Conservation (phyloP, 768 basidiomycete genomes). For the Amylocystis lapponica region DNA sequence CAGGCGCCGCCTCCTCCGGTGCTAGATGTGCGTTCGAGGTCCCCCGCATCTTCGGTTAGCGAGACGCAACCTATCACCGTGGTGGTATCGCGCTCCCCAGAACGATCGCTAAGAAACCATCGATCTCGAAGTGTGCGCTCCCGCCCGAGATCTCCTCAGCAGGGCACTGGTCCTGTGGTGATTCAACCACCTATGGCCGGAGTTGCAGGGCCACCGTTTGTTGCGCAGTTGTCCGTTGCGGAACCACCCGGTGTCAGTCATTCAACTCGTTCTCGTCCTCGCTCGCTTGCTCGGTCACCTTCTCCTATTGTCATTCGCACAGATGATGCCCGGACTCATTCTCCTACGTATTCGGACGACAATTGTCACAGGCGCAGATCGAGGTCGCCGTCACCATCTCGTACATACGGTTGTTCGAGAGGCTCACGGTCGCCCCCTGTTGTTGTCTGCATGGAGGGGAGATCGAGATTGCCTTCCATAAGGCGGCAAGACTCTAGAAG, state of each 20-base stretch:
- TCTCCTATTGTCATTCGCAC: conserved; percentile 1
- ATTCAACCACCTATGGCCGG: background rate
- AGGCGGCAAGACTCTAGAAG: too few relatives aligned
- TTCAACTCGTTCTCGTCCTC: too few relatives aligned
- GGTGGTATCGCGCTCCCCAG: too few relatives aligned
- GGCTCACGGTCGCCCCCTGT: background rate
- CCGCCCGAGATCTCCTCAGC: background rate
- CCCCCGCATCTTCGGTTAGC: background rate
- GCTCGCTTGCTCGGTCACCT: too few relatives aligned
- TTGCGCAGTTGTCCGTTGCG: too few relatives aligned
- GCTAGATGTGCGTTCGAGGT: background rate
- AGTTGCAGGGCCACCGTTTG: too few relatives aligned
- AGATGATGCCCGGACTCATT: background rate
- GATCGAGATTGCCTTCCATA: too few relatives aligned
- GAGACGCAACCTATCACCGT: background rate
- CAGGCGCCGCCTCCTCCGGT: background rate
- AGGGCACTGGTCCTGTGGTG: background rate
- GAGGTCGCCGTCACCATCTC: background rate
- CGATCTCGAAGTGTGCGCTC: background rate
- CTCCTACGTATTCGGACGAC: background rate
- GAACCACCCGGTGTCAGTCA: too few relatives aligned
- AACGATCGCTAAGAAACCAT: too few relatives aligned
- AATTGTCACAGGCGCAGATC: background rate
- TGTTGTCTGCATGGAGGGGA: too few relatives aligned
- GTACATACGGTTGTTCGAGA: background rate